Conservation (phyloP, 352 stramenopile genomes). For the Phytopythium cucurbitacearum region DNA sequence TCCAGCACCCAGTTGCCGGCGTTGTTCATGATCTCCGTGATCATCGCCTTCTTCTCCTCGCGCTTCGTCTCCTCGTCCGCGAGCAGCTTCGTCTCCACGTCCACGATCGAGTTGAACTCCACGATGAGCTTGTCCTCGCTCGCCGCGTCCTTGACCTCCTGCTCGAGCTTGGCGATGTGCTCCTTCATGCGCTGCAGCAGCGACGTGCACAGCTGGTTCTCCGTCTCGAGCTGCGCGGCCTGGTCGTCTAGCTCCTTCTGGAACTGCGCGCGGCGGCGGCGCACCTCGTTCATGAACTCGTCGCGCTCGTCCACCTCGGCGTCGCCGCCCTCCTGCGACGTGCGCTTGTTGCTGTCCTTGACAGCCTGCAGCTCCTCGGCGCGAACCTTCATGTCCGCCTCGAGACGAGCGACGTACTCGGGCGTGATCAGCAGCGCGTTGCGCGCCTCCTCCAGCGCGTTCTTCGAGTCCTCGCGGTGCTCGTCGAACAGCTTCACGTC, state of each 20-base stretch:
- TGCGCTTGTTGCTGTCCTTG: slow-evolving; percentile 84
- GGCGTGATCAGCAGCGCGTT: slow-evolving; percentile 74
- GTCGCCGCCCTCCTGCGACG: slow-evolving; percentile 67
- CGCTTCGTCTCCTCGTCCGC: slow-evolving; percentile 81
- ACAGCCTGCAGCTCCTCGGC: slow-evolving; percentile 68
- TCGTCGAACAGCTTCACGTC: slow-evolving; percentile 80
- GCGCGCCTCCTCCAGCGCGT: slow-evolving; percentile 61
- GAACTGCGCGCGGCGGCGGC: slow-evolving; percentile 68
- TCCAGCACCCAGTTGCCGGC: slow-evolving; percentile 85
- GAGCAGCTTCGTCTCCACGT: slow-evolving; percentile 72
- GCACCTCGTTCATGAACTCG: slow-evolving; percentile 88
- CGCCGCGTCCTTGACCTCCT: slow-evolving; percentile 70
- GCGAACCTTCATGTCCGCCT: slow-evolving; percentile 85
- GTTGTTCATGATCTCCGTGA: slow-evolving; percentile 84
- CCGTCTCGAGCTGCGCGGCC: slow-evolving; percentile 62
- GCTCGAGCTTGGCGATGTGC: slow-evolving; percentile 75
- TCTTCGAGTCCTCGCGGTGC: slow-evolving; percentile 83
- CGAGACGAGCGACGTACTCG: slow-evolving; percentile 79
- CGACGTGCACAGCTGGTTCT: slow-evolving; percentile 77
- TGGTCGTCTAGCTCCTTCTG: slow-evolving; percentile 84
- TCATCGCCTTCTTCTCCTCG: slow-evolving; percentile 85
- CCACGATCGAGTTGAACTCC: slow-evolving; percentile 69
- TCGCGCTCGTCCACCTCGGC: slow-evolving; percentile 74
- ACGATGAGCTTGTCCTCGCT: slow-evolving; percentile 67
- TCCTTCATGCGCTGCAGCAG: slow-evolving; percentile 80